Percentiles rank a stretch among this genome's conserved stretches.
These are phyloP conservation scores for Hygrocybe punicea DNA, from an alignment of 768 basidiomycete genomes.

Conservation along the genomic window DNA sequence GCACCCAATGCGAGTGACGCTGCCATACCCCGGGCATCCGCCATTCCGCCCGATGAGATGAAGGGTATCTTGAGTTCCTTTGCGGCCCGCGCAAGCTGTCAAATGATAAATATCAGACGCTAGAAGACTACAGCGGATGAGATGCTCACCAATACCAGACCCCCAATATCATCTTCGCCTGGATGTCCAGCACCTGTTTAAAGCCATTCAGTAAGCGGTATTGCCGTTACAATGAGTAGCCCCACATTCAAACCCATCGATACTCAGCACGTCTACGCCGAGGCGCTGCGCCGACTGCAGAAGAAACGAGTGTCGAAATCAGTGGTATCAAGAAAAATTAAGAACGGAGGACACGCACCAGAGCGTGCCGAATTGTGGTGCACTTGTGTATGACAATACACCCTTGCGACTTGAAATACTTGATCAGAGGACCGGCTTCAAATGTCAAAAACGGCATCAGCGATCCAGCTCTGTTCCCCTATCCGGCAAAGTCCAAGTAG, in stretches of 20 bases:
- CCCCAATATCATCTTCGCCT: conserved; percentile 91
- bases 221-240: neutral
- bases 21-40: conserved; percentile 79
- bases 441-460: neutral
- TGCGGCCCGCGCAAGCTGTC: conserved; percentile 79
- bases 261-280: conserved; percentile 85
- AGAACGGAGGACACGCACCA: conserved; percentile 40
- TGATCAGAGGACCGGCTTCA: conserved; percentile 67
- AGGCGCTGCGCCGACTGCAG: conserved; percentile 56
- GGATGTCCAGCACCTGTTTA: conserved; percentile 83
- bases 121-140: neutral
- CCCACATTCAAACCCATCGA: conserved; percentile 89
- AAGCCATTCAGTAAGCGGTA: conserved; percentile 9
- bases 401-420: conserved; percentile 72
- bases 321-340: neutral
- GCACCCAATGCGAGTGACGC: conserved; percentile 81
- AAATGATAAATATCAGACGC: conserved; percentile 4
- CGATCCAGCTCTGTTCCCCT: neutral
- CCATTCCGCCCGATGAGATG: conserved; percentile 89
- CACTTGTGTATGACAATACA: conserved; percentile 89
- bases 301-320: neutral
- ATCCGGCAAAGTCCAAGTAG: neutral
- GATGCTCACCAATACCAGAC: conserved; percentile 65
- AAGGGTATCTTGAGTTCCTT: conserved; percentile 81
- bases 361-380: conserved; percentile 81